Conservation (phyloP, 805 yeast genomes). For the Yarrowia porcina region DNA sequence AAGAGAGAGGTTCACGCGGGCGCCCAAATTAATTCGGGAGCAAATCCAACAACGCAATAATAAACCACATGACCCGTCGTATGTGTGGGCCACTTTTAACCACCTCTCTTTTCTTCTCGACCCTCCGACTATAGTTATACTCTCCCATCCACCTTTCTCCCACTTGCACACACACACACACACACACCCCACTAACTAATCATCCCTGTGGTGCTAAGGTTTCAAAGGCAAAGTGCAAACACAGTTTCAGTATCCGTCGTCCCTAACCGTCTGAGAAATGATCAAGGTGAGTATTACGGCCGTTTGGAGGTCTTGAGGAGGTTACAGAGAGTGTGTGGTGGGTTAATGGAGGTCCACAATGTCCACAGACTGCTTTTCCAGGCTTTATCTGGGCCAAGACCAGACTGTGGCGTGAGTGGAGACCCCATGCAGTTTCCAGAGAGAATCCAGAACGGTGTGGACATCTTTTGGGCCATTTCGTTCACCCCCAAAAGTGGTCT, state of each 20-base stretch:
- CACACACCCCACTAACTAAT: conserved; percentile 16
- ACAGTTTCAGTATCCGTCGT: conserved; percentile 12
- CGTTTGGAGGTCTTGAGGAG: background rate
- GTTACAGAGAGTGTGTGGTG: background rate
- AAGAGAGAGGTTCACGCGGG: background rate
- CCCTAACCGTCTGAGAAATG: conserved; percentile 7
- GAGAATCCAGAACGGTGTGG: background rate
- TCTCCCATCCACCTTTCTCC: background rate
- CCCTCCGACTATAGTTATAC: background rate
- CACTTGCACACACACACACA: too few relatives aligned
- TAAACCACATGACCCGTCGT: background rate
- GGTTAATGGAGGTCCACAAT: too few relatives aligned
- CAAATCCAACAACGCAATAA: background rate
- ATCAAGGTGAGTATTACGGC: conserved; percentile 14
- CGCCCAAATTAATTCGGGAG: background rate
- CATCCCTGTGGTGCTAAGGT: conserved; percentile 19
- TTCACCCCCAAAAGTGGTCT: too few relatives aligned
- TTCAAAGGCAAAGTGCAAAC: conserved; percentile 23
- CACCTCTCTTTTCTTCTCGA: too few relatives aligned
- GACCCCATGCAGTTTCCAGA: background rate
- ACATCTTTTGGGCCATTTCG: too few relatives aligned
- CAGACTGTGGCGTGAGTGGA: background rate
- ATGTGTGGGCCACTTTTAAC: too few relatives aligned
- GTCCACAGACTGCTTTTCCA: background rate
- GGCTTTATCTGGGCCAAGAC: background rate